Evolutionary conservation across 163 green algal species (phyloP).

Genomic region (Chlorella variabilis): DNA sequence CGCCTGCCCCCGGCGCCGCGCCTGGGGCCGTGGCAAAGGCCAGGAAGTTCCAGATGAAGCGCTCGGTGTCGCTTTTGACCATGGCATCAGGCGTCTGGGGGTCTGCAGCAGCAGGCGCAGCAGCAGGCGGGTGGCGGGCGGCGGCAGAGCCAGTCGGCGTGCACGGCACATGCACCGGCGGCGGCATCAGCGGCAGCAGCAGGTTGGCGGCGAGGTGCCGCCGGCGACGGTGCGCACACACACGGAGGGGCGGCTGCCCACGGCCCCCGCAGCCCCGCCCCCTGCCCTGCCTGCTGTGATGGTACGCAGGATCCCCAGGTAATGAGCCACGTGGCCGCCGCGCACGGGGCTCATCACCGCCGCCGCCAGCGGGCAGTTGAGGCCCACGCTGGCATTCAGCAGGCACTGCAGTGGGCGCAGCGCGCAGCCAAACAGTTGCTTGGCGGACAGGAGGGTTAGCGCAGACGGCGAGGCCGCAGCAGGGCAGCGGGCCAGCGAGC

Average conservation of each 20-base stretch:
- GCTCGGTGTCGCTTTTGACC: constrained; percentile 37
- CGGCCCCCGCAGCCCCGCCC: no score
- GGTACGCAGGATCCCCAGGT: constrained; percentile 46
- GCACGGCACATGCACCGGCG: background rate
- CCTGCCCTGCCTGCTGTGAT: constrained; percentile 14
- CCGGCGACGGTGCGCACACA: no score
- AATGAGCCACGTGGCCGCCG: constrained; percentile 23
- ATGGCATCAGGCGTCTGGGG: constrained; percentile 21
- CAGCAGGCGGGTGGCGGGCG: background rate
- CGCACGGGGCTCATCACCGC: constrained; percentile 25
- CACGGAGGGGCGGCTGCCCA: no score
- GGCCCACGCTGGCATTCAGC: constrained; percentile 28
- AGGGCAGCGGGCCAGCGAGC: no score
- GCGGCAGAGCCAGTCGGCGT: background rate
- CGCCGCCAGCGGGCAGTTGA: constrained; percentile 48
- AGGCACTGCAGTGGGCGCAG: constrained; percentile 33
- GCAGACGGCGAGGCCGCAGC: no score
- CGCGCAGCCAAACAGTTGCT: background rate
- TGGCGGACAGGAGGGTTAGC: no score
- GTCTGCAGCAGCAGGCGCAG: constrained; percentile 20
- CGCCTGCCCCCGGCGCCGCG: no score
- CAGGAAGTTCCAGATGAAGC: constrained; percentile 58
- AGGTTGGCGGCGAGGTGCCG: no score
- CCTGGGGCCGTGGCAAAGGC: constrained; percentile 26
- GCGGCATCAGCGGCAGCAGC: no score